phyloP scores from a whole-genome alignment of 208 protist genomes.

The Wallacemonas sp. region DNA sequence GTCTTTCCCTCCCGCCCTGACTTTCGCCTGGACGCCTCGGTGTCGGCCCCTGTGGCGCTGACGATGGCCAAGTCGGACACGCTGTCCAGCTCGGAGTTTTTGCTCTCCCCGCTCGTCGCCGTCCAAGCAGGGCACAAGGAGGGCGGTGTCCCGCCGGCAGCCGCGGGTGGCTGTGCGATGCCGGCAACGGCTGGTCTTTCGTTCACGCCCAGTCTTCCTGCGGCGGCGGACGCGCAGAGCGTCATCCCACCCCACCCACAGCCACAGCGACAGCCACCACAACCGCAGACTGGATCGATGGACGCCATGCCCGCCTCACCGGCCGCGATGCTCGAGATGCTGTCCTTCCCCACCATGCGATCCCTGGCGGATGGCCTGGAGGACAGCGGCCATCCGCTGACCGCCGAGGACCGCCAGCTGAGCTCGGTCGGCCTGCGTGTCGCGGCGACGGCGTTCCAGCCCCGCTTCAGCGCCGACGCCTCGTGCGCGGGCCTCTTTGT shows the following conservation, averaged over 20 bases:
- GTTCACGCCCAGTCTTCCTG: too few species aligned
- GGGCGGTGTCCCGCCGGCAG: too few species aligned
- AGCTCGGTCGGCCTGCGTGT: constrained; percentile 27
- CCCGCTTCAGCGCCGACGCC: constrained; percentile 18
- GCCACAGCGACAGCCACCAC: neutral
- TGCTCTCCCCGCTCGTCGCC: neutral
- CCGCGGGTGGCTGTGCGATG: neutral
- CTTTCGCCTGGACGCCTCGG: neutral
- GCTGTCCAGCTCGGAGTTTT: neutral
- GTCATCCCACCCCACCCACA: neutral
- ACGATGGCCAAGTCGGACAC: neutral
- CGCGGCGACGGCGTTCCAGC: constrained; percentile 27
- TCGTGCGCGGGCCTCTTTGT: neutral
- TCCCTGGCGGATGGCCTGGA: neutral
- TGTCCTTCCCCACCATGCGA: neutral
- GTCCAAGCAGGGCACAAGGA: neutral
- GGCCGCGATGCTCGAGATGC: neutral
- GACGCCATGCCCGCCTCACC: neutral
- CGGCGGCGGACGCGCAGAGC: neutral
- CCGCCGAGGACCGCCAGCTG: constrained; percentile 17
- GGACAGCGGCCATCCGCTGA: neutral
- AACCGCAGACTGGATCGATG: too few species aligned
- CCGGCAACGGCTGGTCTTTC: neutral
- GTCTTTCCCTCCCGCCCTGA: constrained; percentile 9
- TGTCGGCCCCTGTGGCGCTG: neutral